phyloP scores from a whole-genome alignment of 805 yeast genomes.

The Metschnikowia corniflorae region DNA sequence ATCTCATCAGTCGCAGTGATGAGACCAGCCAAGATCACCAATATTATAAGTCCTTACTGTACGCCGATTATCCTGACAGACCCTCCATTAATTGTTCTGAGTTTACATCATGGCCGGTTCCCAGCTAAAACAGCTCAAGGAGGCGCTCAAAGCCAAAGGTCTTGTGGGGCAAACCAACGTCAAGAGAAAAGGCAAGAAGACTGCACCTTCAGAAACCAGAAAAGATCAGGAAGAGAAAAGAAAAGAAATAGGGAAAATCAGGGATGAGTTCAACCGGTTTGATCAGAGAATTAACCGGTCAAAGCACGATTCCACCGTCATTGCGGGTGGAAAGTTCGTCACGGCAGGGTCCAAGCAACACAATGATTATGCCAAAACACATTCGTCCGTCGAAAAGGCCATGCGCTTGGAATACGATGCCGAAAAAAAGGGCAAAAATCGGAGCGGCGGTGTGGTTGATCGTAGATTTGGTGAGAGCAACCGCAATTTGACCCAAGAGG shows the following conservation, averaged over 20 bases:
- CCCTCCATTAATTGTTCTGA: too few relatives aligned
- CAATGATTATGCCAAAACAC: constrained; percentile 31
- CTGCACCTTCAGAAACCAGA: constrained; percentile 59
- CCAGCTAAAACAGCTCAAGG: constrained; percentile 79
- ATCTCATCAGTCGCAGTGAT: constrained; percentile 8
- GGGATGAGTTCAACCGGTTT: constrained; percentile 87
- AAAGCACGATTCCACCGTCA: constrained; percentile 51
- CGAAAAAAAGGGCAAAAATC: constrained; percentile 59
- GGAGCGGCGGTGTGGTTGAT: constrained; percentile 76
- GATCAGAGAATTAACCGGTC: constrained; percentile 69
- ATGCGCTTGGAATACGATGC: constrained; percentile 61
- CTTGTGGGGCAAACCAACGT: constrained; percentile 81
- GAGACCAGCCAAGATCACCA: too few relatives aligned
- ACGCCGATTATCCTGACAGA: too few relatives aligned
- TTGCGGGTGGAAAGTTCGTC: constrained; percentile 41
- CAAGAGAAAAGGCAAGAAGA: constrained; percentile 52
- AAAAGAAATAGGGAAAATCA: constrained; percentile 51
- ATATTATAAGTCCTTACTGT: too few relatives aligned
- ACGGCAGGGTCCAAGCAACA: constrained; percentile 40
- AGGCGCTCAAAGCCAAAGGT: constrained; percentile 71
- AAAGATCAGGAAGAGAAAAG: constrained; percentile 59
- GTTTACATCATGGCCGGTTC: constrained; percentile 74
- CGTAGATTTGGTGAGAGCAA: constrained; percentile 90
- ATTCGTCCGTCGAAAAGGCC: constrained; percentile 36
- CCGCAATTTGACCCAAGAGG: constrained; percentile 69